These are phyloP conservation scores for Spinacia oleracea DNA, from an alignment of 179 eudicot genomes.

Conservation along the genomic window DNA sequence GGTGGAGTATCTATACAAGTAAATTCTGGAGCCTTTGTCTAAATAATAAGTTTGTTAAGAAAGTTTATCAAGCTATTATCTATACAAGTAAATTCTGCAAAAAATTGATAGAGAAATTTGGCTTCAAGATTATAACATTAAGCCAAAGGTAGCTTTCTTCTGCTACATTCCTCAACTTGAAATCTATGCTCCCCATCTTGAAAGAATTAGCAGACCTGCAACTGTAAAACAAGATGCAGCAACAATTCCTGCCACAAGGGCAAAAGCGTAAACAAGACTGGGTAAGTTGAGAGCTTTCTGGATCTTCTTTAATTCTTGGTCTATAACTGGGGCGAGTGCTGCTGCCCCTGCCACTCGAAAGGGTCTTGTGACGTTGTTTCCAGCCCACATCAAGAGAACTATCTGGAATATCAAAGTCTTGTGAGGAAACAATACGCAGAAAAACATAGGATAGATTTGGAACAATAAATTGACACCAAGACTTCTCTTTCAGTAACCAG, in stretches of 20 bases:
- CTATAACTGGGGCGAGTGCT: conserved; percentile 54
- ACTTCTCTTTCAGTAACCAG: background rate
- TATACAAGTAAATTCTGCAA: background rate
- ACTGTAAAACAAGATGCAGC: conserved; percentile 44
- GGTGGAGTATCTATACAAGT: no score
- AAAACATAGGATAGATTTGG: background rate
- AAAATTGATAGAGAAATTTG: background rate
- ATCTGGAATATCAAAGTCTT: conserved; percentile 33
- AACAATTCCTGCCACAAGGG: conserved; percentile 48
- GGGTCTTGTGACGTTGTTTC: conserved; percentile 67
- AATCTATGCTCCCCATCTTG: conserved; percentile 51
- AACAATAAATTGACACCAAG: background rate
- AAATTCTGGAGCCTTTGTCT: background rate
- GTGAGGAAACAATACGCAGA: background rate
- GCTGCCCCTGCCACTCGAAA: conserved; percentile 78
- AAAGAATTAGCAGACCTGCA: conserved; percentile 46
- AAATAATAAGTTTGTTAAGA: background rate
- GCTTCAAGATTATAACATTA: background rate
- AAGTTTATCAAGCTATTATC: background rate
- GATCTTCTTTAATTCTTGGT: conserved; percentile 47
- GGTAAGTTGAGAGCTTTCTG: conserved; percentile 53
- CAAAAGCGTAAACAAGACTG: conserved; percentile 50
- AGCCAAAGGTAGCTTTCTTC: conserved; percentile 2
- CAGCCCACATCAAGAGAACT: conserved; percentile 64
- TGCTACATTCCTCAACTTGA: background rate